Evolutionary conservation across 1,284 basidiomycete genomes (phyloP), one percentile per base, ranked within the genome.

Genomic region (Stereum hirsutum): DNA sequence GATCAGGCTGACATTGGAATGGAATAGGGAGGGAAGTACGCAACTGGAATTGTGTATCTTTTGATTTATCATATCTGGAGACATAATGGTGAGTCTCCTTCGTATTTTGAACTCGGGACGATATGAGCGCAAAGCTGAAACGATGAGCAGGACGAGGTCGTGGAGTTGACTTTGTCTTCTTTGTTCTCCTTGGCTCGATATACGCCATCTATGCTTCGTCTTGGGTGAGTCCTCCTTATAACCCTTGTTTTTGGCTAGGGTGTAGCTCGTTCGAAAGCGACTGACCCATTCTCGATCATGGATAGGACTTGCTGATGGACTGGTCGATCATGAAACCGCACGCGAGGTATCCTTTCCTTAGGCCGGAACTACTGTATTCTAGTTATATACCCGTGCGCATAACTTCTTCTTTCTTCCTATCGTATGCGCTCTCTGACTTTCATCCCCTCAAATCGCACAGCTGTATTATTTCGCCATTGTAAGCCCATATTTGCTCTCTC

Each of bases 221-320:
- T 38, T 97, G 94, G 93, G 89, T 88, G 58, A 42, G 72, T 61
- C 10, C 41, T 25, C 11, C 38, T 23, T 12, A 27, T 23, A 15
- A 8, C n/a, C 19, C 31, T n/a, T 8, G 3, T 23, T 44, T 23
- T 21, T 25, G 24, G 11, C 32, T 21, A 25, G 21, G 25, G 28
- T 44, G 19, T 30, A 10, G n/a, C 30, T 26, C 27, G 27, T 28
- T 20, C 28, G 19, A 7, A 36, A 11, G n/a, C n/a, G n/a, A n/a
- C 28, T 10, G 11, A 14, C 36, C 12, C 2, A 20, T n/a, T n/a
- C n/a, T n/a, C 38, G 19, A 34, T 7, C 11, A 5, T 27, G 12
- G n/a, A 31, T 52, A 89, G 86, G 86, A 89, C 52, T 58, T 83
- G 24, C 53, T 75, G n/a, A 81, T 87, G 76, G 90, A 93, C 57